A percentile compares a stretch with the other conserved stretches of the same genome.
phyloP scores from a whole-genome alignment of 2,329 filamentous ascomycete genomes.

The Helotiales sp. region DNA sequence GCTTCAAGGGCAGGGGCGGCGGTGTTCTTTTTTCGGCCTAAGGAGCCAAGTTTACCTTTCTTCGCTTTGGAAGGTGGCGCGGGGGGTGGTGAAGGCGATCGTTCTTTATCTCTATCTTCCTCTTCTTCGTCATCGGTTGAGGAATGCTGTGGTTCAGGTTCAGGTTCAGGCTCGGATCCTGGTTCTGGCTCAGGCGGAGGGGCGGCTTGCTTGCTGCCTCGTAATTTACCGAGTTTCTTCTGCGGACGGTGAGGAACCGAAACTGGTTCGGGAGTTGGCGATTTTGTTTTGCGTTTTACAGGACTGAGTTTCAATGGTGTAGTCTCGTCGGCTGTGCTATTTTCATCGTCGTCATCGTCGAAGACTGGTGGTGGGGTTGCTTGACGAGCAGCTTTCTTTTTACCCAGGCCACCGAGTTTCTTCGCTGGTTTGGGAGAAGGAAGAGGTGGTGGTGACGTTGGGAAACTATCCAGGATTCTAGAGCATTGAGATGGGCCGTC shows the following conservation, averaged over 20 bases:
- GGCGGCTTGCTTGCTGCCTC: slow-evolving; percentile 28
- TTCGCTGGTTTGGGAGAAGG: slow-evolving; percentile 10
- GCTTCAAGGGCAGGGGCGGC: background rate
- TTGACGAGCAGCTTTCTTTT: slow-evolving; percentile 14
- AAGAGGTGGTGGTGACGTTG: slow-evolving; percentile 26
- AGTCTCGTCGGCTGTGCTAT: slow-evolving; percentile 12
- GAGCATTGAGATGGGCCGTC: slow-evolving; percentile 38
- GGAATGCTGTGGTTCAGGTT: slow-evolving; percentile 5
- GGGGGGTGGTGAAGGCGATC: slow-evolving; percentile 1
- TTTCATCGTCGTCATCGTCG: background rate
- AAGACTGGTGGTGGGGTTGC: background rate
- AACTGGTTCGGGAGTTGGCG: background rate
- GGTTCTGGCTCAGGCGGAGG: slow-evolving; percentile 11
- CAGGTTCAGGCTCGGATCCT: slow-evolving; percentile 13
- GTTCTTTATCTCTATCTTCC: background rate
- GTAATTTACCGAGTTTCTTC: slow-evolving; percentile 29
- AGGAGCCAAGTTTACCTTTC: slow-evolving; percentile 36
- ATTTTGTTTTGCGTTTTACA: slow-evolving; percentile 14
- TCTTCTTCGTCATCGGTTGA: background rate
- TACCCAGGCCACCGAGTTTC: slow-evolving; percentile 20
- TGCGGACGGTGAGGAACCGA: slow-evolving; percentile 12
- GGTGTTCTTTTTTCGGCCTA: slow-evolving; percentile 38
- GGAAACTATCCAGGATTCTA: slow-evolving; percentile 39
- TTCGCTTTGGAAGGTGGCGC: slow-evolving; percentile 20
- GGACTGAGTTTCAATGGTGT: background rate